Conservation (phyloP, 140 eudicot species). For the Senecio squalidus region DNA sequence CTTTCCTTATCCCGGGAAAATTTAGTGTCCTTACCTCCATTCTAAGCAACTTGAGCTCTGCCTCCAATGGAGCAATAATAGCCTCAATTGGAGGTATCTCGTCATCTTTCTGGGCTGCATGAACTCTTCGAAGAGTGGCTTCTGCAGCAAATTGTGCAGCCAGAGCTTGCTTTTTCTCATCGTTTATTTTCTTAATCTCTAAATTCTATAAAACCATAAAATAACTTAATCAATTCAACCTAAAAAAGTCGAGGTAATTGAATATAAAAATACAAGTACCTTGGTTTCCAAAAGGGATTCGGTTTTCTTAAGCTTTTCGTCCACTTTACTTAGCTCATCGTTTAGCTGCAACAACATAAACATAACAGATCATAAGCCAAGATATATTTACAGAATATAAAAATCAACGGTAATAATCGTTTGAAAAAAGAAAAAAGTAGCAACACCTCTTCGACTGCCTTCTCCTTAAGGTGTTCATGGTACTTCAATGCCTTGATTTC, state of each 20-base stretch:
- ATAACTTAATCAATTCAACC: conserved; percentile 4
- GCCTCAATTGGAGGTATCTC: conserved; percentile 97
- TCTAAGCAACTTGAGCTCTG: conserved; percentile 78
- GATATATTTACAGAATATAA: not conserved
- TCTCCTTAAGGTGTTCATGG: conserved; percentile 76
- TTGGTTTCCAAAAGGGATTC: conserved; percentile 84
- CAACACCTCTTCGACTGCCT: conserved; percentile 86
- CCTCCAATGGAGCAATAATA: conserved; percentile 85
- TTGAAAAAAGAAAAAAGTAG: not conserved
- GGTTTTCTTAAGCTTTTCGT: conserved; percentile 77
- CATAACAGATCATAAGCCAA: conserved; percentile 1
- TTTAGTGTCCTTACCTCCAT: conserved; percentile 51
- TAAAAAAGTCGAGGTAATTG: not conserved
- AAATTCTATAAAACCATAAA: conserved; percentile 47
- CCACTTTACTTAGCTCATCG: conserved; percentile 61
- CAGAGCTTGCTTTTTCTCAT: conserved; percentile 78
- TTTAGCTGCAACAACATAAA: conserved; percentile 43
- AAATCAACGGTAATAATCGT: not conserved
- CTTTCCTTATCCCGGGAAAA: too few relatives aligned
- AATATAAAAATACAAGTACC: conserved; percentile 36
- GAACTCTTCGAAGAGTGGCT: conserved; percentile 97
- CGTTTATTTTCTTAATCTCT: conserved; percentile 71
- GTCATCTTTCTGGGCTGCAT: conserved; percentile 93
- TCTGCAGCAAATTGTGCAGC: conserved; percentile 98
- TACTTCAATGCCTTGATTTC: conserved; percentile 79